These are phyloP conservation scores for Isoetes taiwanensis DNA, from an alignment of 75 land plant species.

Conservation along the genomic window DNA sequence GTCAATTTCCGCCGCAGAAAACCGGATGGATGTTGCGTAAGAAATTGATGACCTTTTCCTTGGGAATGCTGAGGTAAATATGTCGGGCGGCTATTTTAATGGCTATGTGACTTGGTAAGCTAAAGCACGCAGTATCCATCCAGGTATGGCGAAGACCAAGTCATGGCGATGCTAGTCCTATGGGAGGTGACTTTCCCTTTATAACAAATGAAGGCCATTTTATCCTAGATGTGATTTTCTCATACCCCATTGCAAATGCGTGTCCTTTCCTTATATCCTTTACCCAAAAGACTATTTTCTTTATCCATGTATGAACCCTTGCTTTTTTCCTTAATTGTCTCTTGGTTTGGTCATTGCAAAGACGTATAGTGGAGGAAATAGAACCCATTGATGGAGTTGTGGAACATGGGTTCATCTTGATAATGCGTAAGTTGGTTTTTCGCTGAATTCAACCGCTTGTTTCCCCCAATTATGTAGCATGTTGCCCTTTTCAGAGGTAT, in stretches of 20 bases:
- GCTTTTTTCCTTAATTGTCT: too few relatives aligned
- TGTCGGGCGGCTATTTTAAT: neutral
- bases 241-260: conserved; percentile 38
- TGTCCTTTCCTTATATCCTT: too few relatives aligned
- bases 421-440: conserved; percentile 17
- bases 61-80: conserved; percentile 59
- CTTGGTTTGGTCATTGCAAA: too few relatives aligned
- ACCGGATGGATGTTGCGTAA: conserved; percentile 63
- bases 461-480: too few relatives aligned
- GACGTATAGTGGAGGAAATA: conserved; percentile 13
- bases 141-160: conserved; percentile 71
- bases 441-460: too few relatives aligned
- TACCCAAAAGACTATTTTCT: too few relatives aligned
- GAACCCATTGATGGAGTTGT: conserved; percentile 16
- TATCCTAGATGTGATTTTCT: conserved; percentile 57
- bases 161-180: conserved; percentile 42
- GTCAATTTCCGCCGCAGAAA: conserved; percentile 18
- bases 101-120: neutral
- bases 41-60: conserved; percentile 63
- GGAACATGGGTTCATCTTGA: conserved; percentile 21
- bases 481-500: too few relatives aligned
- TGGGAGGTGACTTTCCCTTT: conserved; percentile 50
- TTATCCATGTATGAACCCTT: too few relatives aligned
- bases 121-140: too few relatives aligned
- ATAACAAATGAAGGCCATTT: conserved; percentile 55